Evolutionary conservation across 805 yeast genomes (phyloP), one percentile per base, ranked within the genome.

Genomic region (Lachancea sp.): DNA sequence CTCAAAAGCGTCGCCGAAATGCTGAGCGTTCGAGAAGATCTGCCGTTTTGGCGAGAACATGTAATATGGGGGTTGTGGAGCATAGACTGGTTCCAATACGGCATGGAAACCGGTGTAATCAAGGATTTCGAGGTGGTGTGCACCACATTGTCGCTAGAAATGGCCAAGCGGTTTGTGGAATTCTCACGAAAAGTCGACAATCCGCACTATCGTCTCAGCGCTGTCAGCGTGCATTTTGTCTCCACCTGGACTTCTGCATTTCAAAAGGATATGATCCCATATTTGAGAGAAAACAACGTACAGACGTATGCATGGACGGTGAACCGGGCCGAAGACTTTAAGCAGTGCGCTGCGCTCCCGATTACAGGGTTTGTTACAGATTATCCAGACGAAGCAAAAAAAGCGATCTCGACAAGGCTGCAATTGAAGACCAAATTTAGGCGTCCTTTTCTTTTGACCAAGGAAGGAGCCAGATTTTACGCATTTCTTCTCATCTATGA

Each of bases 21-120:
- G 52, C 44, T 62, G 29, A 52, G 57, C 7, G 68, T 69, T 8
- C 60, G 66, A 36, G 63, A 69, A 12, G 77, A 76, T 44, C 16
- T 66, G 7, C 35, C 39, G 7, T 74, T 56, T 48, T 77, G 82
- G 81, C 64, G 69, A 42, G 50, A 60, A 15, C 63, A 67, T 17
- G 60, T 75, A 22, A 70, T 74, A 3, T 69, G 78, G 52, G 83
- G 83, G 0, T 56, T 78, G 5, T 78, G 83, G 83, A 56, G 66
- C 29, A 49, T 70, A 26, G 73, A 71, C 45, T 76, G 77, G 52
- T 69, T 69, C 48, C 59, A 64, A 36, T 67, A 59, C 49, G 77
- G 73, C 15, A 66, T 68, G 16, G 62, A 60, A 27, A 58, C 69
- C 2, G 67, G 66, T 3, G 54, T 70, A 1, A 62, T 77, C 22